Evolutionary conservation across 2,329 filamentous ascomycete genomes (phyloP).

Genomic region (Davidsoniella australis): DNA sequence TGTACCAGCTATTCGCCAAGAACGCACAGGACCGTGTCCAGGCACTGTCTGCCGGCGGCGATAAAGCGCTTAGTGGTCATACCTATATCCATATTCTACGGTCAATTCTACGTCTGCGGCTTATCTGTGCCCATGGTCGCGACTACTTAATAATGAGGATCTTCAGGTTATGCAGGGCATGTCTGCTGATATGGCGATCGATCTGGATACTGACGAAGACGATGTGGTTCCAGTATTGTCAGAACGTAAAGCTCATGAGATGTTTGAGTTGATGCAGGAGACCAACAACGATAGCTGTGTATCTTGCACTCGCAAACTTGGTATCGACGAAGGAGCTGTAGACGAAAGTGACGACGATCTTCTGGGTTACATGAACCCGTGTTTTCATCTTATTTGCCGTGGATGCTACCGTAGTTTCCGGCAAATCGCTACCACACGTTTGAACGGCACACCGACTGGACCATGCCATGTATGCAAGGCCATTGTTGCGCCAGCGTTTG

Average conservation of each 20-base stretch:
- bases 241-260: conserved; percentile 64
- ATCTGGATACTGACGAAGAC: conserved; percentile 65
- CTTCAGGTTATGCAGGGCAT: conserved; percentile 63
- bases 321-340: conserved; percentile 35
- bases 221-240: conserved; percentile 39
- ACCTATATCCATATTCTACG: conserved; percentile 91
- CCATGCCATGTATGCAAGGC: conserved; percentile 53
- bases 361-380: conserved; percentile 67
- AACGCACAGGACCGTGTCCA: conserved; percentile 68
- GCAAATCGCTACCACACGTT: conserved; percentile 25
- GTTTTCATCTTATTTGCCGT: conserved; percentile 71
- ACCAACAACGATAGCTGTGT: conserved; percentile 61
- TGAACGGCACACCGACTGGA: conserved; percentile 23
- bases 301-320: conserved; percentile 49
- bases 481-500: conserved; percentile 45
- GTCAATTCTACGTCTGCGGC: conserved; percentile 71
- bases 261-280: conserved; percentile 69
- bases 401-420: conserved; percentile 49
- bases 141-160: conserved; percentile 76
- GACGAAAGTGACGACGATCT: conserved; percentile 45
- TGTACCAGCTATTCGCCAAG: conserved; percentile 74
- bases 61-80: conserved; percentile 57
- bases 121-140: conserved; percentile 87
- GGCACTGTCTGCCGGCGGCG: conserved; percentile 43
- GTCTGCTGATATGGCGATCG: conserved; percentile 72